Conservation (phyloP, 2,329 filamentous ascomycete genomes). For the Epichloe baconii region DNA sequence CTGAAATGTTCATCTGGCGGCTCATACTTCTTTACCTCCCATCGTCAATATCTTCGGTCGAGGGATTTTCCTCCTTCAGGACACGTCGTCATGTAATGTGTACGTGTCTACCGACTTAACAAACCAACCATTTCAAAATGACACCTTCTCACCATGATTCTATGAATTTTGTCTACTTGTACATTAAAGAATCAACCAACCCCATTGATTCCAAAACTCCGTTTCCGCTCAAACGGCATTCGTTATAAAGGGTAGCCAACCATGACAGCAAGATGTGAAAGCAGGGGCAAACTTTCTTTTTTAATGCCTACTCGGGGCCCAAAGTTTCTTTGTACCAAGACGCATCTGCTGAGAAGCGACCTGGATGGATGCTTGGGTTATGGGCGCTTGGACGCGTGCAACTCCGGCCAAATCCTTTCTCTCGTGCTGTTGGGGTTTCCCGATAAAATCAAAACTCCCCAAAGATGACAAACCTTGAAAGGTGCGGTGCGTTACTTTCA, state of each 20-base stretch:
- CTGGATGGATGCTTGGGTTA: not conserved
- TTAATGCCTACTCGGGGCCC: not conserved
- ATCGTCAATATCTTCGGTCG: no score
- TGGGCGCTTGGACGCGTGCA: not conserved
- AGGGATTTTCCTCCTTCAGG: no score
- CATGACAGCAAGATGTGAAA: not conserved
- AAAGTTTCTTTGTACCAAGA: not conserved
- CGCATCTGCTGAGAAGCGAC: not conserved
- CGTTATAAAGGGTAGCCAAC: not conserved
- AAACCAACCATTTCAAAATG: not conserved
- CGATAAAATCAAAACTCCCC: not conserved
- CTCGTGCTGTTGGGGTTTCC: not conserved
- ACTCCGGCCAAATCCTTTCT: not conserved
- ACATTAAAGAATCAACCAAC: not conserved
- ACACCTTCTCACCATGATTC: not conserved
- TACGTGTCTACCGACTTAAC: not conserved
- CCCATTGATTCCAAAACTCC: slow-evolving; percentile 15
- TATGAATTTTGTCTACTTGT: slow-evolving; percentile 5
- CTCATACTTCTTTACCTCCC: no score
- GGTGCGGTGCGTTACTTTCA: not conserved
- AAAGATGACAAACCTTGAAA: slow-evolving; percentile 2
- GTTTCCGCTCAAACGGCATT: not conserved
- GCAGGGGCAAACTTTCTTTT: not conserved
- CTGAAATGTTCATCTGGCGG: no score
- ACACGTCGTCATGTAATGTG: no score